Evolutionary conservation across 2,329 filamentous ascomycete species (phyloP), one percentile per base, ranked within the genome.

Genomic region (Cytospora chrysosperma): DNA sequence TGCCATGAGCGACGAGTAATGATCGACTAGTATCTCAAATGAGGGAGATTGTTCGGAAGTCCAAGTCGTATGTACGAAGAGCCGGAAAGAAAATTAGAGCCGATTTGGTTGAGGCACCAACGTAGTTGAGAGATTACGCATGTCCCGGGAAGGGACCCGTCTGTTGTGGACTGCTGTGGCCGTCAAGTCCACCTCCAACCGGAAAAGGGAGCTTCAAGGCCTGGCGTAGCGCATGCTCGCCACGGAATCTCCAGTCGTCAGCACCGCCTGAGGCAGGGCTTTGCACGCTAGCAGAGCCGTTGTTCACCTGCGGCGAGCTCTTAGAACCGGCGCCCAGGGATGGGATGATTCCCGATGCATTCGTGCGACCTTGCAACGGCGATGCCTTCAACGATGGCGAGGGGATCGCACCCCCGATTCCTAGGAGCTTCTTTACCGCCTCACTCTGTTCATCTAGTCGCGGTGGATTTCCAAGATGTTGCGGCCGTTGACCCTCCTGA

Each of bases 161-260:
- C 15, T 56, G 59, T 26, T 53, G 61, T 10, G 64, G 61, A 50
- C 57, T 64, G 49, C 56, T 56, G 53, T 55, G 61, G 51, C 61
- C 30, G 49, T 66, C 59, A 10, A 65, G 53, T 13, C 63, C 64
- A 26, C 57, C 50, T 37, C 61, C 52, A 28, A 64, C 55, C 15
- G 64, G 43, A 19, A 64, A 30, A 3, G 64, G 53, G 4, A 65
- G 52, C 27, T 64, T 66, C 37, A 66, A 30, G 26, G 58, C 64
- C 49, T 64, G 62, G 51, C 64, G 64, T 21, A 66, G 61, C 9
- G 64, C 64, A 27, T 66, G 58, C 56, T 66, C 64, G 17, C 61
- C 64, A 32, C 62, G 57, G 15, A 52, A 54, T 24, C 58, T 66
- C 49, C 64, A 62, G 15, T 53, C 54, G 8, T 66, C 64, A 30